Base-by-base conservation (phyloP, 441 rosid genomes). In the Eutrema salsugineum region DNA sequence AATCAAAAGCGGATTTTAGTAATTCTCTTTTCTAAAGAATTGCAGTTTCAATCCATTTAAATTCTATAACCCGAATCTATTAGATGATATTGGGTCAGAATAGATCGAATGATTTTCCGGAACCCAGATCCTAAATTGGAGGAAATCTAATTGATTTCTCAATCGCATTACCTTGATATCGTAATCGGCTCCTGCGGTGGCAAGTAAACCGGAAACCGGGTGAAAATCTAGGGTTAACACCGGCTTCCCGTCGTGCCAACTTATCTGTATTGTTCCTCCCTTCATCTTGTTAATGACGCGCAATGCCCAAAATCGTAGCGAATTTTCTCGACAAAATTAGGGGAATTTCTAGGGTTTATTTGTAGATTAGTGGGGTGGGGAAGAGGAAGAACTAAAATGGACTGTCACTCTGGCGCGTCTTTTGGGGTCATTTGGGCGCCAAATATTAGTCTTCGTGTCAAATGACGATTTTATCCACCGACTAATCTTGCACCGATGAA, bases 151-250 rank as follows among this genome's bases (percentile, higher is more conserved):
- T 1, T 35, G 15, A 35, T 49, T 36, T 35, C 8, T 6, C 7
- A 24, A 43, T 16, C 11, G 28, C 36, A 14, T 7, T 32, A 88
- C 99, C 93, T 91, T 94, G 84, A 94, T 84, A 62, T 94, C 97
- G 75, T 69, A 86, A 80, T 94, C 97, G 77, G 99, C 97, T 66
- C 97, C 97, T 73, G 94, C 94, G 73, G 98, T 88, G 83, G 97
- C 99, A 46, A 91, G 97, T 66, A 87, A 82, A 42, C 97, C 91
- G 61, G 97, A 87, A 65, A 79, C 42, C 1, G 94, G 91, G 48
- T 92, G 97, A 75, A 90, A 92, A 60, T 92, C 99, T 63, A 91
- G 90, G 87, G 97, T 80, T 65, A 91, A 73, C 8, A 94, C 93
- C 1, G 97, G 97, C 30, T 90, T 94, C 4, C 83, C 86, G 60